phyloP scores from a whole-genome alignment of 2,329 filamentous ascomycete species.

The Fusarium praegraminearum region DNA sequence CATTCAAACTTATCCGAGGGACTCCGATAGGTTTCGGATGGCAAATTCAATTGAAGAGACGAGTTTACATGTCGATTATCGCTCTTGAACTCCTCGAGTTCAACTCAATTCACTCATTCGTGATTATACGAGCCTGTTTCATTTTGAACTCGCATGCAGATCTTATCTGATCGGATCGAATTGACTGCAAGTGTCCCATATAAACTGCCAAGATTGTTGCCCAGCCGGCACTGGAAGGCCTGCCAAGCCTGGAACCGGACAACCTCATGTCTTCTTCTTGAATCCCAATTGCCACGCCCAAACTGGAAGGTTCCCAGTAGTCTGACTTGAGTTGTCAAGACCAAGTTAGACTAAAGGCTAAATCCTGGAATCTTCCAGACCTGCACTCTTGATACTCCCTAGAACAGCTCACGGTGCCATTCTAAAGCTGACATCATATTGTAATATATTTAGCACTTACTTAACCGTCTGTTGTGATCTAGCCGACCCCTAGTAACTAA shows the following conservation, averaged over 20 bases:
- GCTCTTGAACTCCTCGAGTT: background rate
- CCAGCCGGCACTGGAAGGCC: conserved; percentile 7
- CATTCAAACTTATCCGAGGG: background rate
- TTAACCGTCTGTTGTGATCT: no score
- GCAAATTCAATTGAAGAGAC: background rate
- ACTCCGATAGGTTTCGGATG: background rate
- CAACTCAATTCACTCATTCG: background rate
- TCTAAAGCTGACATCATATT: background rate
- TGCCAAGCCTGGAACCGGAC: background rate
- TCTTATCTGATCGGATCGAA: background rate
- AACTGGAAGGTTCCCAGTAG: background rate
- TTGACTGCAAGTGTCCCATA: background rate
- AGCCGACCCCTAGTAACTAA: background rate
- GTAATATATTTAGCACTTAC: background rate
- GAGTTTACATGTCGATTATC: background rate
- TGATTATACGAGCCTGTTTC: background rate
- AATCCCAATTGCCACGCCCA: background rate
- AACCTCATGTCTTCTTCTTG: no score
- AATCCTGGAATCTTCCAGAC: no score
- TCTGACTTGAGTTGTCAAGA: no score
- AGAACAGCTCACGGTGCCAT: background rate
- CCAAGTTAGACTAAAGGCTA: no score
- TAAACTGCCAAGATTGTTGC: background rate
- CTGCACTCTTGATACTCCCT: no score
- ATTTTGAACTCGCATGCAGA: background rate